phyloP scores from a whole-genome alignment of 148 eudicot genomes.

The Agrostemma githago region DNA sequence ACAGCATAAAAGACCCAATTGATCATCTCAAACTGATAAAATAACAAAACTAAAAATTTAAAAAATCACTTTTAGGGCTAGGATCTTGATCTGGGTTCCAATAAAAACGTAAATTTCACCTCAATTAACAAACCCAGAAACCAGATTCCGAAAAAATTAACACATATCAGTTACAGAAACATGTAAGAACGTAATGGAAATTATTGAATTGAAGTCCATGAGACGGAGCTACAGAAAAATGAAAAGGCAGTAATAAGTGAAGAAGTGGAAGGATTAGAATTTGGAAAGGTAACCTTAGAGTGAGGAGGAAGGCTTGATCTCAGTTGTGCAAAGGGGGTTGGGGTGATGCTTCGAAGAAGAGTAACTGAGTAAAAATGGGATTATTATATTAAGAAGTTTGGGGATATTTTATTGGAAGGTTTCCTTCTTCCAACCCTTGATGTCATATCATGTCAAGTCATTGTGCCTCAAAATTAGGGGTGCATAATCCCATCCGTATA shows the following conservation, averaged over 20 bases:
- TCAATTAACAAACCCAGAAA: conserved; percentile 3
- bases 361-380: not conserved
- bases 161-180: not conserved
- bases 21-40: not conserved
- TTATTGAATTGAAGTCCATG: not conserved
- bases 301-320: conserved; percentile 7
- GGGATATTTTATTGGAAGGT: not conserved
- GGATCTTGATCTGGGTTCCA: conserved; percentile 21
- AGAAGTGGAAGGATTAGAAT: not conserved
- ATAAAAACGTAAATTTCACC: conserved; percentile 6
- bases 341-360: not conserved
- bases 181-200: not conserved
- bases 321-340: not conserved
- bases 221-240: not conserved
- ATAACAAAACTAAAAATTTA: too few species aligned
- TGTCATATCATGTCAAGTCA: not conserved
- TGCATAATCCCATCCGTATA: too few species aligned
- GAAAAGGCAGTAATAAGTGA: not conserved
- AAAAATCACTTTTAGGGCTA: not conserved
- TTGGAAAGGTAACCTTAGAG: not conserved
- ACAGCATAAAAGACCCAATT: not conserved
- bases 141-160: not conserved
- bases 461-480: too few species aligned
- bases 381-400: not conserved
- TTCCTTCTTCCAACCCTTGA: not conserved